Conservation (phyloP, 148 eudicot species). For the Persicaria maculosa region DNA sequence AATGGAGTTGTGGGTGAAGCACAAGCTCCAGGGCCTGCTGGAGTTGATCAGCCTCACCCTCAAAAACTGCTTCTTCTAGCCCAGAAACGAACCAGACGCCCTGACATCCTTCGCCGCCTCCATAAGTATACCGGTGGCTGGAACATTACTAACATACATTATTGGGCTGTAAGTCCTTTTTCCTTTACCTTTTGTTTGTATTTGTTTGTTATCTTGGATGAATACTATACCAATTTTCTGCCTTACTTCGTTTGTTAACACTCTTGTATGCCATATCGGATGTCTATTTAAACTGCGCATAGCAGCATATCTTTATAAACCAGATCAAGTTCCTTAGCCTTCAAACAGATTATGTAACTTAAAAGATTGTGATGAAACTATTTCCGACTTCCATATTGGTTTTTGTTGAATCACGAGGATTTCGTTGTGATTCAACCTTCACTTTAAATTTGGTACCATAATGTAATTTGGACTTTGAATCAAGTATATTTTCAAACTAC, state of each 20-base stretch:
- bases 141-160: constrained; percentile 78
- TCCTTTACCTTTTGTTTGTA: background rate
- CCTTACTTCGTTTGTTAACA: background rate
- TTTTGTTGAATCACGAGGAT: background rate
- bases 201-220: background rate
- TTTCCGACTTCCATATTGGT: background rate
- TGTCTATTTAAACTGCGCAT: background rate
- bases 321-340: background rate
- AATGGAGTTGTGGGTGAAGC: constrained; percentile 37
- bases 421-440: background rate
- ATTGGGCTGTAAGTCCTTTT: constrained; percentile 81
- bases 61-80: constrained; percentile 66
- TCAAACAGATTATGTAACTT: background rate
- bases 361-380: background rate
- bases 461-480: background rate
- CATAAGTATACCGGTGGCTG: constrained; percentile 82
- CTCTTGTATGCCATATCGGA: background rate
- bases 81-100: constrained; percentile 62
- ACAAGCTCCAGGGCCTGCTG: constrained; percentile 64
- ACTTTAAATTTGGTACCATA: background rate
- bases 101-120: constrained; percentile 64
- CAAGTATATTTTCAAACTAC: background rate
- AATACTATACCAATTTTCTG: background rate
- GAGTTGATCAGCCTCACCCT: constrained; percentile 21
- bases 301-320: background rate